Percentiles rank a stretch among this genome's conserved stretches.
phyloP scores from a whole-genome alignment of 331 rosid species.

The Pyracantha coccinea region DNA sequence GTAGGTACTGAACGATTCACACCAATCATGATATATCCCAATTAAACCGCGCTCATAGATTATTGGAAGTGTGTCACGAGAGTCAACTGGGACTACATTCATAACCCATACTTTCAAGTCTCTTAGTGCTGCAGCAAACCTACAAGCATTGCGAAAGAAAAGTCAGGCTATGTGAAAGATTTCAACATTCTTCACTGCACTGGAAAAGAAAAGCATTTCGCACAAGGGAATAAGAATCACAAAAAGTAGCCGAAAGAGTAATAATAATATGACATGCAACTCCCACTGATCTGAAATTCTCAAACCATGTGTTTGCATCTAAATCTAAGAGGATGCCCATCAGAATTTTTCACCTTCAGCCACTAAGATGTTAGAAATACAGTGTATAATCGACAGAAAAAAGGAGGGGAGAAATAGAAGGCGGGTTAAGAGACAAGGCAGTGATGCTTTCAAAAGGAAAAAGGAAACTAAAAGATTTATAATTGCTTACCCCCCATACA shows the following conservation, averaged over 20 bases:
- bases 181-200: neutral
- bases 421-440: too few species aligned
- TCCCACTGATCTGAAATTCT: neutral
- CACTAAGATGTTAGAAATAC: neutral
- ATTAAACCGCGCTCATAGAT: slow-evolving; percentile 72
- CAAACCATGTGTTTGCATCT: neutral
- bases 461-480: neutral
- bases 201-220: neutral
- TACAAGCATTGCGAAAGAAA: slow-evolving; percentile 14
- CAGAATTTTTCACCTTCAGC: neutral
- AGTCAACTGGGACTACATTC: slow-evolving; percentile 68
- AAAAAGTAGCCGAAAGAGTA: neutral
- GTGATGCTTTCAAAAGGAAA: neutral
- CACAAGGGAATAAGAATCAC: neutral
- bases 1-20: slow-evolving; percentile 78
- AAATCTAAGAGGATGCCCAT: neutral
- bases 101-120: slow-evolving; percentile 61
- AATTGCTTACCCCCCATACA: slow-evolving; percentile 71
- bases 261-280: neutral
- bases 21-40: slow-evolving; percentile 86
- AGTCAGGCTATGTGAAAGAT: neutral
- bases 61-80: slow-evolving; percentile 62
- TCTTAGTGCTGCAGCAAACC: slow-evolving; percentile 74
- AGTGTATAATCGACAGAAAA: neutral
- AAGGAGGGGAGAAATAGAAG: neutral